A percentile compares a stretch with the other conserved stretches of the same genome.
phyloP scores from a whole-genome alignment of 2,329 filamentous ascomycete species.

The Pseudofabraea citricarpa region DNA sequence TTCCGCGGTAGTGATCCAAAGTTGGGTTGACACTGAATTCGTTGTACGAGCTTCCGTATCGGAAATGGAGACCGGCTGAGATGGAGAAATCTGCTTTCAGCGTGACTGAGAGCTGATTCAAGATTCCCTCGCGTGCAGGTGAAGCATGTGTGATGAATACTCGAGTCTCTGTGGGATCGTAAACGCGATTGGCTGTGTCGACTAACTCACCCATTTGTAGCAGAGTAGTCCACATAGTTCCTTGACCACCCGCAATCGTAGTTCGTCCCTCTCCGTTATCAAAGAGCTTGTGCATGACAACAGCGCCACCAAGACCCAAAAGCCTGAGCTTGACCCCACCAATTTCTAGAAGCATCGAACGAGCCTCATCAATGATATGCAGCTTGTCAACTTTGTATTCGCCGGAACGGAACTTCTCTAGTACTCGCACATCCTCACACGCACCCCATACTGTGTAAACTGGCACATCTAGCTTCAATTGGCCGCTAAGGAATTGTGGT shows the following conservation, averaged over 20 bases:
- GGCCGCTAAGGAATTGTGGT: conserved; percentile 79
- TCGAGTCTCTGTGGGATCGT: conserved; percentile 95
- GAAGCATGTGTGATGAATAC: conserved; percentile 97
- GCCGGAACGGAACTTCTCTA: conserved; percentile 95
- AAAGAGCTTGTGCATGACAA: conserved; percentile 99
- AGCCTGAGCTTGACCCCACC: conserved; percentile 94
- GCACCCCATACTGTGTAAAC: conserved; percentile 99
- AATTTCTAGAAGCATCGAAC: conserved; percentile 89
- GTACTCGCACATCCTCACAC: conserved; percentile 93
- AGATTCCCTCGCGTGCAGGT: conserved; percentile 88
- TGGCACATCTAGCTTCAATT: conserved; percentile 87
- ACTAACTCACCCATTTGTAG: conserved; percentile 98
- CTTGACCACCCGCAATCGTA: conserved; percentile 95
- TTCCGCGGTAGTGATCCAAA: conserved; percentile 95
- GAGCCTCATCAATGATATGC: conserved; percentile 97
- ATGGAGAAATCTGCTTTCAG: conserved; percentile 98
- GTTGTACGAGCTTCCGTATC: conserved; percentile 98
- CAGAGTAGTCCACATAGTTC: conserved; percentile 99
- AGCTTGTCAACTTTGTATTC: conserved; percentile 98
- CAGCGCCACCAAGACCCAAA: conserved; percentile 87
- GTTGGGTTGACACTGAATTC: conserved; percentile 99
- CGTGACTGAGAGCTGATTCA: conserved; percentile 96
- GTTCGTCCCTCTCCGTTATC: conserved; percentile 97
- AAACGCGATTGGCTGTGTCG: conserved; percentile 95
- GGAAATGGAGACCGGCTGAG: conserved; percentile 95